Evolutionary conservation across 306 rosid genomes (phyloP), one percentile per base, ranked within the genome.

Genomic region (Prunus campanulata): DNA sequence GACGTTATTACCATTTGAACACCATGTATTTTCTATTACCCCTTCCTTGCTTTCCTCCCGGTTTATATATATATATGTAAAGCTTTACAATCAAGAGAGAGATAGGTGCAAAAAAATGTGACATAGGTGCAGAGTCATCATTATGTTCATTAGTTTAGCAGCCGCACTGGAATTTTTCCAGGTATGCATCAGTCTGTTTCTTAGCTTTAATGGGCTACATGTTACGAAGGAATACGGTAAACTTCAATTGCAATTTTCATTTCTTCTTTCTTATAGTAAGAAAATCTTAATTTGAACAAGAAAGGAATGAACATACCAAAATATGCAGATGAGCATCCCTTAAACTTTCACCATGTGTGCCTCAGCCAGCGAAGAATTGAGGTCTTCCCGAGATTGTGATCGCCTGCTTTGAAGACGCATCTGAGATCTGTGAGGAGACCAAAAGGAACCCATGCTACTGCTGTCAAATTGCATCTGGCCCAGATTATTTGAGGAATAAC

Each of bases 381-480:
- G 92, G 75, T 95, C 99, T 88, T 95, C 97, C 49, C 97, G 93
- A 78, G 99, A 95, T 77, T 95, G 99, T 0, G 99, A 95, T 76
- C 97, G 89, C 83, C 98, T 81, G 81, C 99, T 95, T 84, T 90
- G 97, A 81, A 95, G 92, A 46, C 63, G 93, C 97, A 89, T 95
- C 93, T 95, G 91, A 84, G 91, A 71, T 84, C 97, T 77, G 81
- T 83, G 90, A 32, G 99, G 92, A 20, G 96, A 66, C 97, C 97
- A 84, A 87, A 92, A 90, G 70, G 93, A 70, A 29, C 90, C 93
- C 80, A 83, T 83, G 79, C 69, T 78, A 68, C 86, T 74, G 69
- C 78, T 78, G 77, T 92, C 96, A 35, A 88, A 80, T 76, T 89
- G 96, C 91, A 90, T 88, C 87, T 92, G 97, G 50, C 93, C 97